phyloP scores from a whole-genome alignment of 768 basidiomycete species.

The Trametes maxima region DNA sequence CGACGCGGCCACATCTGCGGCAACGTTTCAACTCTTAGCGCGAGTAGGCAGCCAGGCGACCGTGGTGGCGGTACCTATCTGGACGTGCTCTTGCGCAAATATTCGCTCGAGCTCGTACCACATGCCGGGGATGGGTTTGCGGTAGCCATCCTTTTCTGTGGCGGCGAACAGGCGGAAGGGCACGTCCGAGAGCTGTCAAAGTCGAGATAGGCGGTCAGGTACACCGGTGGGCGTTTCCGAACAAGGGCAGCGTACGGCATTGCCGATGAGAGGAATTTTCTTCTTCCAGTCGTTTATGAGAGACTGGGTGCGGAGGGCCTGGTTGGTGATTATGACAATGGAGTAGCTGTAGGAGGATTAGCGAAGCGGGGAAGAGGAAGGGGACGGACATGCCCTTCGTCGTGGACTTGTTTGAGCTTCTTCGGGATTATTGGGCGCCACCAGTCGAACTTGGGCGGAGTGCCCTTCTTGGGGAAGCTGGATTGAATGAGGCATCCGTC shows the following conservation, averaged over 20 bases:
- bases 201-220: background rate
- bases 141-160: slow-evolving; percentile 66
- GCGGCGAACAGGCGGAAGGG: slow-evolving; percentile 85
- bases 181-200: slow-evolving; percentile 60
- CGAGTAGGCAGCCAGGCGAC: background rate
- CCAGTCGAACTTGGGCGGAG: slow-evolving; percentile 66
- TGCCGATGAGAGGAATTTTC: slow-evolving; percentile 72
- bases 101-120: slow-evolving; percentile 72
- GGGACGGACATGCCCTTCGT: slow-evolving; percentile 53
- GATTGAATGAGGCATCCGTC: slow-evolving; percentile 81
- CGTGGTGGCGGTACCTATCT: slow-evolving; percentile 56
- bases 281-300: slow-evolving; percentile 69
- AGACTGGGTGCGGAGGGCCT: slow-evolving; percentile 51
- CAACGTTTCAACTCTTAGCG: slow-evolving; percentile 19
- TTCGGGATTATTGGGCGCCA: slow-evolving; percentile 67
- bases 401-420: slow-evolving; percentile 60
- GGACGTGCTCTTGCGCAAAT: slow-evolving; percentile 55
- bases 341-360: slow-evolving; percentile 50
- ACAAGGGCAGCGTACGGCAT: slow-evolving; percentile 45
- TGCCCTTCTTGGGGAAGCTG: slow-evolving; percentile 44
- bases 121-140: slow-evolving; percentile 90
- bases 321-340: slow-evolving; percentile 83
- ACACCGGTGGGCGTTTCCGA: background rate
- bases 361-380: background rate
- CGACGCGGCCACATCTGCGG: slow-evolving; percentile 60